phyloP scores from a whole-genome alignment of 345 rosid genomes.

The Bruguiera parviflora region DNA sequence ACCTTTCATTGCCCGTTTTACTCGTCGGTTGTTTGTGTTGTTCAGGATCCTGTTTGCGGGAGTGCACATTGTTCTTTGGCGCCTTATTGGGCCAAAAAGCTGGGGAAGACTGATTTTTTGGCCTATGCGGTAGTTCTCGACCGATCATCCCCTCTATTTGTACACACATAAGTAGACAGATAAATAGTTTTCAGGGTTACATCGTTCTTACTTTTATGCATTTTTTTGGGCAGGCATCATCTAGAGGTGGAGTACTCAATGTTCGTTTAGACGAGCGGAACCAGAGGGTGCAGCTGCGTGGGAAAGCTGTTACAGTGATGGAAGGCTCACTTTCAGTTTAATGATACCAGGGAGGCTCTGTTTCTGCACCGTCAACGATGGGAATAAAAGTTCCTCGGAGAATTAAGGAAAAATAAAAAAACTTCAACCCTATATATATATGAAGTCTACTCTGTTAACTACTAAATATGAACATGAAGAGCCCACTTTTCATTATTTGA shows the following conservation, averaged over 20 bases:
- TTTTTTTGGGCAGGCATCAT: conserved; percentile 38
- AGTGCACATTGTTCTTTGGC: conserved; percentile 79
- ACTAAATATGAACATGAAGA: no score
- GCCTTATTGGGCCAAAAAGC: conserved; percentile 63
- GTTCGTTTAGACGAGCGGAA: conserved; percentile 48
- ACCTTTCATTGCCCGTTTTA: not conserved
- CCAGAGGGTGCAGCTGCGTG: conserved; percentile 57
- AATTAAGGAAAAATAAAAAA: no score
- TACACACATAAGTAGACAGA: not conserved
- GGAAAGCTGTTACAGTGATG: conserved; percentile 65
- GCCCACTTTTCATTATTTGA: no score
- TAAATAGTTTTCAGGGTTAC: not conserved
- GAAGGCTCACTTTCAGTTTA: conserved; percentile 58
- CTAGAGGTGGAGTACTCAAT: conserved; percentile 53
- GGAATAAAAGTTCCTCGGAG: no score
- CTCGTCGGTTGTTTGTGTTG: not conserved
- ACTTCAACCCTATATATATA: no score
- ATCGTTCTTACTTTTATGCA: not conserved
- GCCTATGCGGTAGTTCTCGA: conserved; percentile 51
- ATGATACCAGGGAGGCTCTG: no score
- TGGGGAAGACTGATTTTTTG: conserved; percentile 51
- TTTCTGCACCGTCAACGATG: no score
- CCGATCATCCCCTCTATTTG: no score
- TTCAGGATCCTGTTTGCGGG: conserved; percentile 81
- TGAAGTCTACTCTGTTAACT: no score